Base-by-base conservation (phyloP, 176 grass and related monocot genomes). In the Avena eriantha region DNA sequence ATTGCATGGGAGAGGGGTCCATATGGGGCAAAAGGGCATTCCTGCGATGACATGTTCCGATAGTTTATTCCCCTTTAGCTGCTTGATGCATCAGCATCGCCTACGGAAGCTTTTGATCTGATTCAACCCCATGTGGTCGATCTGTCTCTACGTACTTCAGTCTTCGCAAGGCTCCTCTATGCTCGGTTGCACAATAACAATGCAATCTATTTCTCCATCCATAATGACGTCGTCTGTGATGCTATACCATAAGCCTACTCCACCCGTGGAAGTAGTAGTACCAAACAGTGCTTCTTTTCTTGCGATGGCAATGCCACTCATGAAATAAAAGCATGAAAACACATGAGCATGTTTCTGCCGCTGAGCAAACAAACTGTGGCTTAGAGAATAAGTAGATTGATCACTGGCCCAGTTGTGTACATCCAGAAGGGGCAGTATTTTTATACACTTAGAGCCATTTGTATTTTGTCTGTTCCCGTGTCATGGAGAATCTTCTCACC, bases 401-500 rank as follows among this genome's bases (percentile, higher is more conserved):
- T 63, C 47, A 45, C 48, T 67, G 68, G 23, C 51, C 59, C 35
- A 34, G 76, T 75, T 58, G 19, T 64, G 48, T 70, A 11, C 21
- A 78, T 23, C 33, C 21, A 81, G 59, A 67, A 57, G 41, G 0
- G 41, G n/a, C 19, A 64, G 45, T 83, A 54, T 73, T 83, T 73
- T 47, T 80, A 57, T 67, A 58, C 46, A 7, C 65, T 46, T 82
- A 82, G 66, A 75, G 23, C 65, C 48, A 10, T 35, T 21, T 68
- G 33, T 9, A 47, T 6, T 80, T 46, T 80, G 16, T 29, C 58
- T 48, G 33, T 79, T 73, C 41, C 9, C 73, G 8, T 56, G 69
- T 46, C 47, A 48, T 15, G 39, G 19, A 73, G 80, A 90, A 87
- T 90, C 80, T 87, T 83, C 55, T 21, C n/a, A 3, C 55, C 53